Conservation (phyloP, 805 yeast genomes). For the Kodamaea kakaduensis region DNA sequence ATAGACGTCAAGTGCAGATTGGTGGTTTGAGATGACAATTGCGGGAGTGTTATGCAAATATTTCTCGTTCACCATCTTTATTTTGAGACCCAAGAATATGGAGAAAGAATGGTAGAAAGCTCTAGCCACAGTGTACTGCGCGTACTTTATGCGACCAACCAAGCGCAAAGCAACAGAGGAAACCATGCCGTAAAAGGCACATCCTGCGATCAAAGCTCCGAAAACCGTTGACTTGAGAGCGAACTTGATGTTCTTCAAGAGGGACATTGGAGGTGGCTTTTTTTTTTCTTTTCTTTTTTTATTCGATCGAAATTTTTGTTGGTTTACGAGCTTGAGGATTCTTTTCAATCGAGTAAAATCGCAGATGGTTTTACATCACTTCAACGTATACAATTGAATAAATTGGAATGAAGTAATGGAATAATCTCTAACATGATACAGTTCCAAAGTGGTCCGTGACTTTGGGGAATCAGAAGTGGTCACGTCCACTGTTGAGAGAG, state of each 20-base stretch:
- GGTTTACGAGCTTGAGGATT: too few species aligned
- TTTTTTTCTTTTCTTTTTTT: not conserved
- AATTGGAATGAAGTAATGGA: too few species aligned
- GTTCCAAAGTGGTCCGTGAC: too few species aligned
- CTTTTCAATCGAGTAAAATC: too few species aligned
- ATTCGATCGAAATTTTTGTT: too few species aligned
- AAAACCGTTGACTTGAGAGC: constrained; percentile 54
- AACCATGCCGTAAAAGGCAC: constrained; percentile 73
- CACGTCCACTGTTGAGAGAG: too few species aligned
- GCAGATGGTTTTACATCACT: too few species aligned
- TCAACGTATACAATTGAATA: too few species aligned
- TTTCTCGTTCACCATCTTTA: constrained; percentile 66
- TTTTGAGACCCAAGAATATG: constrained; percentile 60
- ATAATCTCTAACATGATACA: too few species aligned
- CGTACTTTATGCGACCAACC: constrained; percentile 69
- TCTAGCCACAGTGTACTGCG: constrained; percentile 89
- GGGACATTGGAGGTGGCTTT: constrained; percentile 6
- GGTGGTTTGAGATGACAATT: constrained; percentile 83
- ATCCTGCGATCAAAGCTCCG: constrained; percentile 47
- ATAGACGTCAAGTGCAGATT: constrained; percentile 80
- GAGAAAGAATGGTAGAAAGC: constrained; percentile 67
- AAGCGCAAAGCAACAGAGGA: constrained; percentile 66
- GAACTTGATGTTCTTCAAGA: constrained; percentile 37
- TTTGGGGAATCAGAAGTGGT: too few species aligned
- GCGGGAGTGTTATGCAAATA: constrained; percentile 59